These are phyloP conservation scores for Malassezia arunalokei DNA, from an alignment of 1,284 basidiomycete genomes.

Conservation along the genomic window DNA sequence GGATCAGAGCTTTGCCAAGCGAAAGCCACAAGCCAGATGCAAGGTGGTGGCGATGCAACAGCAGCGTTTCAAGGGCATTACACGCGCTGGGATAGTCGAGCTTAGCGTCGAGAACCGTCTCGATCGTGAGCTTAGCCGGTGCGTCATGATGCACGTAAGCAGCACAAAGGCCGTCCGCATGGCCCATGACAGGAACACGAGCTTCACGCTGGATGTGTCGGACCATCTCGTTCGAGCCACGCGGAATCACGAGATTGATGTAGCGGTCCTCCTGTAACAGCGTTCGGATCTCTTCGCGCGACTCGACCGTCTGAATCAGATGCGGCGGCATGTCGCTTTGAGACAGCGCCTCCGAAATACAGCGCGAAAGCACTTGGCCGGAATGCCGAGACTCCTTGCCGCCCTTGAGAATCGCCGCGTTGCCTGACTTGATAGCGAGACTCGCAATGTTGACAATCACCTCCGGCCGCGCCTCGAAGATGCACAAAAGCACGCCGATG, in stretches of 20 bases:
- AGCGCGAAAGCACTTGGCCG: constrained; percentile 20
- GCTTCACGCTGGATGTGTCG: constrained; percentile 76
- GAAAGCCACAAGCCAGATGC: constrained; percentile 57
- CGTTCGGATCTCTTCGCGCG: constrained; percentile 77
- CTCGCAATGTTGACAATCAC: constrained; percentile 96
- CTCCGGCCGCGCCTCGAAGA: constrained; percentile 94
- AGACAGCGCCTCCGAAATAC: constrained; percentile 67
- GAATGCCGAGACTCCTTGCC: constrained; percentile 35
- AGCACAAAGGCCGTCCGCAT: constrained; percentile 86
- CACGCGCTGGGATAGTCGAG: constrained; percentile 95
- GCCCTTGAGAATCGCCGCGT: constrained; percentile 45
- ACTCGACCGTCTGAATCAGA: constrained; percentile 84
- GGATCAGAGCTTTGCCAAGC: constrained; percentile 62
- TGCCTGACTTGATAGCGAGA: constrained; percentile 89
- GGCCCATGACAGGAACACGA: constrained; percentile 94
- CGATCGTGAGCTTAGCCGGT: constrained; percentile 61
- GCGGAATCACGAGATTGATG: constrained; percentile 92
- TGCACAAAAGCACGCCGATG: constrained; percentile 88
- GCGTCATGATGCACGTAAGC: constrained; percentile 79
- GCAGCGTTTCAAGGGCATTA: constrained; percentile 80
- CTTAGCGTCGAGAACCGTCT: constrained; percentile 81
- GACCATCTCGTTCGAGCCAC: constrained; percentile 85
- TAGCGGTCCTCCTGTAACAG: constrained; percentile 75
- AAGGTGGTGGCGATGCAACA: constrained; percentile 58
- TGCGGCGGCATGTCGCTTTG: constrained; percentile 56